Conservation (phyloP, 805 yeast species). For the Yarrowia sp. region DNA sequence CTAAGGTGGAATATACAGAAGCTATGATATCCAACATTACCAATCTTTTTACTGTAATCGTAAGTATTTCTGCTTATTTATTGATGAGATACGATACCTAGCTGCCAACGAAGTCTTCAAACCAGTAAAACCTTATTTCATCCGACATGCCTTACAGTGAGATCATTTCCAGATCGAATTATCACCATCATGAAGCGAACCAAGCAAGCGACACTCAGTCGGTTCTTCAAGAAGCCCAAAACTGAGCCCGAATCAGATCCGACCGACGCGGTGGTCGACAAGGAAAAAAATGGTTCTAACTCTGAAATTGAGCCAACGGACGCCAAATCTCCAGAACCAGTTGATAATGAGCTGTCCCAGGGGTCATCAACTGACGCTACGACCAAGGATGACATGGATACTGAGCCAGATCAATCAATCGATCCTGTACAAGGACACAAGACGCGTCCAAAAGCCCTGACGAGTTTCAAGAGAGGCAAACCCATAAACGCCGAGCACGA, state of each 20-base stretch:
- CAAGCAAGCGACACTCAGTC: slow-evolving; percentile 3
- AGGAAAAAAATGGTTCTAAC: not conserved
- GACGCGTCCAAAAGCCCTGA: not conserved
- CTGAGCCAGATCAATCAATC: not conserved
- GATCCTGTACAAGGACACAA: not conserved
- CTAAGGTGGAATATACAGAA: too few relatives aligned
- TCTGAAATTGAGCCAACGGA: not conserved
- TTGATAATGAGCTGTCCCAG: not conserved
- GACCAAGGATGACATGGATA: not conserved
- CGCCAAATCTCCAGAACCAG: not conserved
- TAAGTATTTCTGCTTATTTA: too few relatives aligned
- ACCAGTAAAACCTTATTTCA: too few relatives aligned
- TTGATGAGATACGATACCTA: too few relatives aligned
- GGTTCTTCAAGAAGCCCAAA: slow-evolving; percentile 10
- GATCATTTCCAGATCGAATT: not conserved
- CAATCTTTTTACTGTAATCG: too few relatives aligned
- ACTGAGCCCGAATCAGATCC: not conserved
- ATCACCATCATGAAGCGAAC: slow-evolving; percentile 8
- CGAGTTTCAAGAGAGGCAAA: not conserved
- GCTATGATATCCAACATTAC: too few relatives aligned
- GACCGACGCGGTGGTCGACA: not conserved
- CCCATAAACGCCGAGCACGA: not conserved
- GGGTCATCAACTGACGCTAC: not conserved
- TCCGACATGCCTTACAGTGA: too few relatives aligned
- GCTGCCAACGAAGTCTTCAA: not conserved